phyloP scores from a whole-genome alignment of 164 flowering plant genomes.

The Hamamelis virginiana region DNA sequence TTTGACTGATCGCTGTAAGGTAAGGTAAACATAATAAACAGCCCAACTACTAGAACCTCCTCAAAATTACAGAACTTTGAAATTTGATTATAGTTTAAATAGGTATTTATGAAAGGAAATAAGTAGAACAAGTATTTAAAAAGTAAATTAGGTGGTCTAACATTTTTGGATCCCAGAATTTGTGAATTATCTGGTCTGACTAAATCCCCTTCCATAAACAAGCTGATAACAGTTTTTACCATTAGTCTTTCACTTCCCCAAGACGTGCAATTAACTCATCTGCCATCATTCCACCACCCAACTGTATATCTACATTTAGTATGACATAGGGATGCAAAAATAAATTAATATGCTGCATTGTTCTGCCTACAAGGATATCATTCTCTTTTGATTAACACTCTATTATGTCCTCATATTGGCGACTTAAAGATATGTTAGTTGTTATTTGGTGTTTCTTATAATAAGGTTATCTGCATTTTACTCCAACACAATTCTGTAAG shows the following conservation, averaged over 20 bases:
- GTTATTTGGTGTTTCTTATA: no score
- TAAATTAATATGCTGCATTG: background rate
- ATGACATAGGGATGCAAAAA: background rate
- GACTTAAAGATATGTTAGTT: no score
- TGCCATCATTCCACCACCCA: background rate
- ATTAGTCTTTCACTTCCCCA: background rate
- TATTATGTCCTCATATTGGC: background rate
- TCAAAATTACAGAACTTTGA: no score
- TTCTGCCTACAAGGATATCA: background rate
- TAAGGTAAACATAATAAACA: background rate
- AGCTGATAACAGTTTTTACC: background rate
- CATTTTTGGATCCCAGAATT: background rate
- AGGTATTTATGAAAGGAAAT: no score
- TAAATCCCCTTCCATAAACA: background rate
- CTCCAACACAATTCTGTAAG: no score
- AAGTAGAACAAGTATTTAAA: no score
- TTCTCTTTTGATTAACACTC: background rate
- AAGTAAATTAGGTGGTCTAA: background rate
- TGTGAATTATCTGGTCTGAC: background rate
- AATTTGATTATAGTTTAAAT: no score
- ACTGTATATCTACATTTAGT: background rate
- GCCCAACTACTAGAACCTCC: background rate
- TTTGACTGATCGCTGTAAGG: background rate
- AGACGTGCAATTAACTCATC: background rate
- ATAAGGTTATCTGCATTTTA: no score